phyloP scores from a whole-genome alignment of 805 yeast species.

The Wickerhamiella australiensis region DNA sequence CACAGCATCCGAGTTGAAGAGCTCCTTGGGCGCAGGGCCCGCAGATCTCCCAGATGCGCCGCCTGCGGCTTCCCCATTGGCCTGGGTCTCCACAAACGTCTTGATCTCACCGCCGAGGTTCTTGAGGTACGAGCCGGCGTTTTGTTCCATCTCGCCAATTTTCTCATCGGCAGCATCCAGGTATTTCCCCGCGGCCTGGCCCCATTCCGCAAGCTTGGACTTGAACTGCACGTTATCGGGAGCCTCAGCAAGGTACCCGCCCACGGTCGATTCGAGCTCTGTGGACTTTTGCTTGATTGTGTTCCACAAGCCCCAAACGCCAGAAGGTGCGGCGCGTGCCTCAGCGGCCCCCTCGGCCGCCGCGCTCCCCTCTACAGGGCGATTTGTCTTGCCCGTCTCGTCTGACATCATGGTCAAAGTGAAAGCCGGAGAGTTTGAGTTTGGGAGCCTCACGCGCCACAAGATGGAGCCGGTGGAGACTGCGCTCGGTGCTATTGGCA shows the following conservation, averaged over 20 bases:
- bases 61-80: conserved; percentile 16
- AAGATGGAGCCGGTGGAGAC: neutral
- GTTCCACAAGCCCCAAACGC: conserved; percentile 10
- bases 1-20: conserved; percentile 34
- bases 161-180: conserved; percentile 63
- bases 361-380: no score
- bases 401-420: conserved; percentile 9
- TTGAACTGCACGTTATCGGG: conserved; percentile 21
- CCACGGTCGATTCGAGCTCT: conserved; percentile 5
- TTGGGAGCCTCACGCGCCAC: neutral
- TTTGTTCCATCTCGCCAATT: conserved; percentile 59
- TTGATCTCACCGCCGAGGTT: conserved; percentile 40
- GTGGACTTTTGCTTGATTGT: conserved; percentile 4
- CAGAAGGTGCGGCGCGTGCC: neutral
- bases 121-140: conserved; percentile 48
- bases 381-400: neutral
- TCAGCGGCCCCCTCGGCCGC: no score
- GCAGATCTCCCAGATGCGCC: no score
- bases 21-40: conserved; percentile 29
- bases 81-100: conserved; percentile 33
- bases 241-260: conserved; percentile 12
- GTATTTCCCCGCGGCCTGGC: conserved; percentile 43
- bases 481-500: neutral
- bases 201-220: conserved; percentile 26
- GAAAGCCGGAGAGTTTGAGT: conserved; percentile 7